phyloP scores from a whole-genome alignment of 2,329 filamentous ascomycete species.

The Aspergillus costaricaensis region DNA sequence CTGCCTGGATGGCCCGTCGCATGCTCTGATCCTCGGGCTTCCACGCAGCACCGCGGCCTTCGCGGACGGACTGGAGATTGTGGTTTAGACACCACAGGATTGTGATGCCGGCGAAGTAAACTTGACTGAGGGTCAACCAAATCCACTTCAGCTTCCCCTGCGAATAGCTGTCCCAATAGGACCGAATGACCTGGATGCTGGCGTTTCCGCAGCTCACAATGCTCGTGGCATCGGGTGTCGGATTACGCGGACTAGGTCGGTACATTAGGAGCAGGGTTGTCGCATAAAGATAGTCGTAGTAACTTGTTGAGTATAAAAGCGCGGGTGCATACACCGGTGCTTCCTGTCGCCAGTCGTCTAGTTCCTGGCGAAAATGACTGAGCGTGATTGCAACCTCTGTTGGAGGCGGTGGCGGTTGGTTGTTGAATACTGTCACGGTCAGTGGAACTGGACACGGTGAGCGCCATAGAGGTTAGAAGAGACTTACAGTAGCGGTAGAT shows the following conservation, averaged over 20 bases:
- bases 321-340: slow-evolving; percentile 40
- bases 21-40: slow-evolving; percentile 40
- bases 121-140: slow-evolving; percentile 43
- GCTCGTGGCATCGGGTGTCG: slow-evolving; percentile 38
- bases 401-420: slow-evolving; percentile 31
- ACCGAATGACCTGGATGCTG: slow-evolving; percentile 41
- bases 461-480: not conserved
- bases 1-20: slow-evolving; percentile 40
- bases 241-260: slow-evolving; percentile 41
- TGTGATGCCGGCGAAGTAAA: slow-evolving; percentile 44
- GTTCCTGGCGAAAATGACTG: slow-evolving; percentile 37
- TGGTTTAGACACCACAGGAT: slow-evolving; percentile 45
- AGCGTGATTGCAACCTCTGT: slow-evolving; percentile 32
- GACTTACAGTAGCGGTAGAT: slow-evolving; percentile 42
- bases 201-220: slow-evolving; percentile 43
- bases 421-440: slow-evolving; percentile 37
- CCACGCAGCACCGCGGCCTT: slow-evolving; percentile 34
- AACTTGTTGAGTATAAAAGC: slow-evolving; percentile 43
- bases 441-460: not conserved
- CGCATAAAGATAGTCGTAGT: slow-evolving; percentile 45
- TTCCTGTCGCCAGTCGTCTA: slow-evolving; percentile 41
- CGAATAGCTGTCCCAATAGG: slow-evolving; percentile 44
- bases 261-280: slow-evolving; percentile 43
- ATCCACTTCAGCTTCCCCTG: slow-evolving; percentile 45
- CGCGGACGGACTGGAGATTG: slow-evolving; percentile 37